Evolutionary conservation across 2,329 filamentous ascomycete genomes (phyloP), one percentile per base, ranked within the genome.

Genomic region (Paracorniculantispora psalliotae): DNA sequence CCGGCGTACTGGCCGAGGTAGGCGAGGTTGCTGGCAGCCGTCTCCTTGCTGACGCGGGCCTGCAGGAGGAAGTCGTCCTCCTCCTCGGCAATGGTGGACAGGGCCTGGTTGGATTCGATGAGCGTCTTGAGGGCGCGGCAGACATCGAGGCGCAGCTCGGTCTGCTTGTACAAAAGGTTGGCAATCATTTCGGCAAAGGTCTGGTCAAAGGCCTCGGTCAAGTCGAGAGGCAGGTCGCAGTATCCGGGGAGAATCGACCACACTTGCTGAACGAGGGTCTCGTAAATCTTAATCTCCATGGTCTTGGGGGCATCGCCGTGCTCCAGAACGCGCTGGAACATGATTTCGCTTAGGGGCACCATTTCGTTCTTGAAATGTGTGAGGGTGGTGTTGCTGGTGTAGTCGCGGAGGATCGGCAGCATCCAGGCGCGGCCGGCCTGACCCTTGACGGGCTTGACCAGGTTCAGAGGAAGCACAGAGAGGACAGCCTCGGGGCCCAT

Each of bases 221-320:
- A 69, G 69, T 99, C 94, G 37, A 96, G 75, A 1, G 94, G 93
- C 57, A 97, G 78, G 70, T 97, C 91, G 72, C 94, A 97, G 76
- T 97, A 99, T 1, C 94, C 94, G 0, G 94, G 93, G 17, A 99
- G 81, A 54, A 90, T 88, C 0, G 91, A 91, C 94, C 94, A 99
- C 44, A 93, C 92, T 70, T 99, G 94, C 65, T 96, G 89, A 9
- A 99, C 91, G 4, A 99, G 79, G 0, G 94, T 97, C 75, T 99
- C 93, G 71, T 94, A 99, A 61, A 99, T 96, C 79, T 99, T 99
- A 69, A 94, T 84, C 72, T 97, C 92, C 82, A 96, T 92, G 0
- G 91, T 94, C 80, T 96, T 97, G 69, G 93, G 90, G 15, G 85
- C 86, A 23, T 84, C 78, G 15, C 89, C 90, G 67, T 96, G 89